Base-by-base conservation (phyloP, 2,329 filamentous ascomycete genomes). In the Beauveria caledonica region DNA sequence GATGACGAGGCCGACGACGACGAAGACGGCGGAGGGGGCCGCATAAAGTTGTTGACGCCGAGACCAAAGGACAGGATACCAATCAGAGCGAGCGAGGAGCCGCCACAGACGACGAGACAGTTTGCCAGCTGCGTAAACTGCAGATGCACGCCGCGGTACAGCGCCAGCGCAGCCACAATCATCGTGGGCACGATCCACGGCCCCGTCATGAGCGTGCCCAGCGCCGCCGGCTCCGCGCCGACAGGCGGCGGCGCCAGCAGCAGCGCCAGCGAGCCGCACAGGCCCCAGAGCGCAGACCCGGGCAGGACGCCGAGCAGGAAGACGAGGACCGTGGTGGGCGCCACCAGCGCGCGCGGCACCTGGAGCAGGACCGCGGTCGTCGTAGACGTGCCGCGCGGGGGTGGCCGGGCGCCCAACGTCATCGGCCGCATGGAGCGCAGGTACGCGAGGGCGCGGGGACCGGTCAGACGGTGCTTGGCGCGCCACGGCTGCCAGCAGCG, bases 261-360 rank as follows among this genome's bases (percentile, higher is more conserved):
- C 3, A 80, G 70, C 5, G 79, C 77, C 15, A 84, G 67, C 1
- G 77, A 77, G 23, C 71, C 67, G 0, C 75, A 64, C 9, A 82
- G 61, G 11, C 77, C 77, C 77, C 81, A 82, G 10, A 84, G 72
- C 0, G 74, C 68, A 11, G 74, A 73, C 48, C 74, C 69, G 0
- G 81, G 78, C 1, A 84, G 70, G 25, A 78, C 67, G 0, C 79
- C 75, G 1, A 77, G 69, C 5, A 77, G 60, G 25, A 78, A 75
- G 15, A 81, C 72, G 1, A 84, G 71, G 15, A 74, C 58, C 0
- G 78, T 78, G 0, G 79, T 81, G 1, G 82, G 82, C 0, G 82
- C 78, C 15, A 73, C 63, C 56, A 80, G 69, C 8, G 80, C 79
- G 6, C 79, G 75, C 0, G 79, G 73, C 0, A 73, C 74, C 59